Percentiles rank a stretch among this genome's conserved stretches.
Conservation (phyloP, 331 rosid species). For the Malus hybrid region DNA sequence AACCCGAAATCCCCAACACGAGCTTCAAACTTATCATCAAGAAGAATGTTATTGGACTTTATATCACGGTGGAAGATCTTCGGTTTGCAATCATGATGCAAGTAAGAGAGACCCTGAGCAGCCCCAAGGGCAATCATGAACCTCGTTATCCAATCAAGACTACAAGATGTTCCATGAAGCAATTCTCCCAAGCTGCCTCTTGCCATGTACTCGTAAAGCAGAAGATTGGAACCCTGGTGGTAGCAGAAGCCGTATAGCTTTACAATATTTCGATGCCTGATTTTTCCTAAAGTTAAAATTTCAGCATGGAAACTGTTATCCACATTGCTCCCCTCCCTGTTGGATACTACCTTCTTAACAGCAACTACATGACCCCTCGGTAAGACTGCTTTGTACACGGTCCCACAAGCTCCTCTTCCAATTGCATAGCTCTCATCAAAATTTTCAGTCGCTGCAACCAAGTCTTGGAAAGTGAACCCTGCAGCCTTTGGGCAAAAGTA, state of each 20-base stretch:
- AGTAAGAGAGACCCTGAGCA: conserved; percentile 27
- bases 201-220: conserved; percentile 28
- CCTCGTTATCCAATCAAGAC: conserved; percentile 25
- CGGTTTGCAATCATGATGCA: conserved; percentile 34
- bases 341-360: conserved; percentile 24
- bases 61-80: conserved; percentile 28
- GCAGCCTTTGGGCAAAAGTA: conserved; percentile 20
- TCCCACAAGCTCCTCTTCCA: conserved; percentile 36
- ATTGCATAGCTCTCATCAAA: conserved; percentile 18
- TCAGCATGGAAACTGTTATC: conserved; percentile 24
- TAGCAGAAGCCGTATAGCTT: conserved; percentile 27
- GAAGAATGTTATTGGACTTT: conserved; percentile 32
- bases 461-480: conserved; percentile 27
- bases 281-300: conserved; percentile 20
- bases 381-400: conserved; percentile 23
- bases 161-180: conserved; percentile 19
- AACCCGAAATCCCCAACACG: conserved; percentile 34
- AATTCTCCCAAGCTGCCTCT: conserved; percentile 31
- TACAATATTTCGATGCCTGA: conserved; percentile 25
- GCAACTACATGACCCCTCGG: conserved; percentile 5
- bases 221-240: conserved; percentile 31
- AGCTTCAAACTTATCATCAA: conserved; percentile 23
- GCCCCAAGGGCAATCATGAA: conserved; percentile 27
- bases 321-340: conserved; percentile 22
- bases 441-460: conserved; percentile 22